These are phyloP conservation scores for Paraconiothyrium brasiliense DNA, from an alignment of 2,329 filamentous ascomycete species.

Conservation along the genomic window DNA sequence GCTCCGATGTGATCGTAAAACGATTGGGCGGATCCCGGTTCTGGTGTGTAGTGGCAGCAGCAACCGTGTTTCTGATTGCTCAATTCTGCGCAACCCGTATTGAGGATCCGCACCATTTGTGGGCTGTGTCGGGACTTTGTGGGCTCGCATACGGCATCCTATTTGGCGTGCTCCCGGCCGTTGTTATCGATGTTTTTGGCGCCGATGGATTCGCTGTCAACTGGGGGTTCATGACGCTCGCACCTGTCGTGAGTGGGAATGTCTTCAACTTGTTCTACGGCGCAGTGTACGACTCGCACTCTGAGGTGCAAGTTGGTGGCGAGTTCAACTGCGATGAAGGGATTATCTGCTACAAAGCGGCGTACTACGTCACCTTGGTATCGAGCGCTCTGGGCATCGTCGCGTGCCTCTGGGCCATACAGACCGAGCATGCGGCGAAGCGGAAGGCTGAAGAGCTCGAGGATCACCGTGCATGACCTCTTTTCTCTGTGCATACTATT, in stretches of 20 bases:
- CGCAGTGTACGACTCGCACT: constrained; percentile 81
- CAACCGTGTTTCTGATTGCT: constrained; percentile 78
- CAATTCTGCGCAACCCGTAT: constrained; percentile 81
- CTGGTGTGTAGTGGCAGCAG: constrained; percentile 87
- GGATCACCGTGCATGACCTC: constrained; percentile 36
- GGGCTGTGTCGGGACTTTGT: constrained; percentile 81
- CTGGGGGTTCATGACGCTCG: constrained; percentile 94
- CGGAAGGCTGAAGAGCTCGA: constrained; percentile 43
- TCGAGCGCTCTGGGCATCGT: constrained; percentile 75
- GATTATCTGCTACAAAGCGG: constrained; percentile 79
- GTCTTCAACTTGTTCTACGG: constrained; percentile 95
- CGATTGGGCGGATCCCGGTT: constrained; percentile 80
- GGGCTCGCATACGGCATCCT: constrained; percentile 92
- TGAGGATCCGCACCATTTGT: constrained; percentile 78
- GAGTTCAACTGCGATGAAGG: constrained; percentile 81
- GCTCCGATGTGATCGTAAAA: constrained; percentile 90
- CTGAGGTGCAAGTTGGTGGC: constrained; percentile 71
- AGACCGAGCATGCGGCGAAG: constrained; percentile 60
- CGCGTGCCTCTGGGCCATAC: constrained; percentile 76
- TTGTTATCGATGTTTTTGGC: constrained; percentile 88
- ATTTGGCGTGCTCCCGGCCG: constrained; percentile 91
- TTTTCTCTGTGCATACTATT: background rate
- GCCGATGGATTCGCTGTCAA: constrained; percentile 90
- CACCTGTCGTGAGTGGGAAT: constrained; percentile 87
- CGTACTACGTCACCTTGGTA: constrained; percentile 80